phyloP scores from a whole-genome alignment of 1,139 yeast genomes.

The Geotrichum bryndzae region DNA sequence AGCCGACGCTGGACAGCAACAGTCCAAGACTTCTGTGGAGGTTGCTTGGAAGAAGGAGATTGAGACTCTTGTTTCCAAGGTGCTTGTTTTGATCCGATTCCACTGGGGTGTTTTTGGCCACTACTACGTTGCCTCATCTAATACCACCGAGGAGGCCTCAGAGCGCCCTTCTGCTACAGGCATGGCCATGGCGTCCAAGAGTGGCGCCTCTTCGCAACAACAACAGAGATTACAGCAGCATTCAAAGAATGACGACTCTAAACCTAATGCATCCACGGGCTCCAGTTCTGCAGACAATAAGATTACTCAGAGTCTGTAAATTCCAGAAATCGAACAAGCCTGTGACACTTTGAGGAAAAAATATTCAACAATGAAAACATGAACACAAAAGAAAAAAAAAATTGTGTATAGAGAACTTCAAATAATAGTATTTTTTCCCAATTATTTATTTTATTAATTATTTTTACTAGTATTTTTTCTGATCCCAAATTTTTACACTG shows the following conservation, averaged over 20 bases:
- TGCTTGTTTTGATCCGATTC: constrained; percentile 56
- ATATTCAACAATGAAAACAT: no score
- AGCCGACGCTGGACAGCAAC: background rate
- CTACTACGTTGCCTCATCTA: constrained; percentile 25
- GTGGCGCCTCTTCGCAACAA: background rate
- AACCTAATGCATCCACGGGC: background rate
- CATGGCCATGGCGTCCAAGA: background rate
- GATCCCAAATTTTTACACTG: no score
- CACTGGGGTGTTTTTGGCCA: constrained; percentile 70
- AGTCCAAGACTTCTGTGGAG: background rate
- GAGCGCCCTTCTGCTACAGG: background rate
- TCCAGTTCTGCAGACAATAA: background rate
- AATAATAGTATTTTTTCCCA: no score
- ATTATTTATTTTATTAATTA: no score
- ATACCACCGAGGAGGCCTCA: background rate
- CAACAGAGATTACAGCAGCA: background rate
- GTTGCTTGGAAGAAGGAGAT: constrained; percentile 5
- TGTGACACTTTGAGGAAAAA: background rate
- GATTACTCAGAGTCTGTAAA: background rate
- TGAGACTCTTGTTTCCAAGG: constrained; percentile 37
- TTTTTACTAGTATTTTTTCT: no score
- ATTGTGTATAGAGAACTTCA: background rate
- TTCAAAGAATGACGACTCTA: background rate
- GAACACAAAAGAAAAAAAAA: background rate
- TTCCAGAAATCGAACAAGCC: background rate